Evolutionary conservation across 2,329 filamentous ascomycete species (phyloP).

Genomic region (Diplodia corticola): DNA sequence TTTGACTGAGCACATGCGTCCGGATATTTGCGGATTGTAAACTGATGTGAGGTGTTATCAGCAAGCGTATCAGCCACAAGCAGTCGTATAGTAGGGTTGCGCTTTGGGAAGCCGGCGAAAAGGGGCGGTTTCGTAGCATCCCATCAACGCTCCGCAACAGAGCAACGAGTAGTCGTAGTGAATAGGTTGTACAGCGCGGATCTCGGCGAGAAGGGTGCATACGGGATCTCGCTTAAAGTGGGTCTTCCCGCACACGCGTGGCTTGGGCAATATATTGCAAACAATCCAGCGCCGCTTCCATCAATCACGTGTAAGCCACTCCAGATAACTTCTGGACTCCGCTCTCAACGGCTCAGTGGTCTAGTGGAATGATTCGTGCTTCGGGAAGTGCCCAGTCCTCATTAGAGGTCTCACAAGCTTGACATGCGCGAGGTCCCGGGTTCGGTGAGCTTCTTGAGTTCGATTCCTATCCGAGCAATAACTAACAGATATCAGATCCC

Average conservation of each 20-base stretch:
- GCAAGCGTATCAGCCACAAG: no score
- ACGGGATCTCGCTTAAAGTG: neutral
- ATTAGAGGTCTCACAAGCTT: neutral
- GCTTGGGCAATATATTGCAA: neutral
- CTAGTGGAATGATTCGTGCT: constrained; percentile 24
- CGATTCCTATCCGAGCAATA: neutral
- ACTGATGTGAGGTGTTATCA: no score
- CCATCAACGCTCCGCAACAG: no score
- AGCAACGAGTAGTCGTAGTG: no score
- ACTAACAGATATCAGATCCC: neutral
- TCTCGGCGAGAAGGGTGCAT: neutral
- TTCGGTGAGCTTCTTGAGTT: constrained; percentile 1
- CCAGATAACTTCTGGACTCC: neutral
- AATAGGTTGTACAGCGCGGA: neutral
- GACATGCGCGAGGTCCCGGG: constrained; percentile 10
- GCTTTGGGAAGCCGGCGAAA: no score
- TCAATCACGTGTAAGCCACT: neutral
- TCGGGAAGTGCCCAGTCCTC: neutral
- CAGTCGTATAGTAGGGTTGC: no score
- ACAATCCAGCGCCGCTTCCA: neutral
- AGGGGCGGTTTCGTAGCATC: neutral
- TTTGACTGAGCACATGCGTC: no score
- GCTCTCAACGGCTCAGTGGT: constrained; percentile 15
- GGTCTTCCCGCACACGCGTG: neutral
- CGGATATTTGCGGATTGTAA: no score